Base-by-base conservation (phyloP, 352 stramenopile species). In the Poterioochromonas sp. region DNA sequence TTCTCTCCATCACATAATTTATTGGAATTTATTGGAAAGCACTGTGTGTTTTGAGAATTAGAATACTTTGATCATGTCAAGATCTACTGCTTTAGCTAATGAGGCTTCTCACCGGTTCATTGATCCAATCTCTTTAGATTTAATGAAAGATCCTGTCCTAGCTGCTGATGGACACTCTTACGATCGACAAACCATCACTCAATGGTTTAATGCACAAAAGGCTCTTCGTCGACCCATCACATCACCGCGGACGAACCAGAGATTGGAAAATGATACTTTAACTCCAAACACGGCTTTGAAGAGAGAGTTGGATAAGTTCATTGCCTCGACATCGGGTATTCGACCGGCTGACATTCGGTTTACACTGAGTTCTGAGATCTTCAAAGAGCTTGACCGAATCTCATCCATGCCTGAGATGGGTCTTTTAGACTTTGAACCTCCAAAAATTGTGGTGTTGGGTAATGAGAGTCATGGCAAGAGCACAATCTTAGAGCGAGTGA, bases 381-480 rank as follows among this genome's bases (percentile, higher is more conserved):
- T 58, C 47, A 58, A 15, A 15, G 47, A 58, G 26, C 47, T 58
- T 58, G 47, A 58, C 47, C 47, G 47, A 26, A 26, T 58, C 15
- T 26, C 26, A 26, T 26, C 15, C 47, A 15, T 58, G 15, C 47
- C 47, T 26, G 26, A 15, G 47, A 58, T 58, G 15, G 47, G 26
- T 26, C 15, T 26, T 58, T 26, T 58, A 15, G 26, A 58, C 47
- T 26, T 58, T 26, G 26, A 58, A 58, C 15, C 26, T 26, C 15
- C 47, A 26, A 15, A 58, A 58, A 26, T 68, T 5, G 58, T 68
- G 15, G 58, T 40, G 29, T 20, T 68, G 58, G 58, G 58, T 68
- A 68, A 39, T 11, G 58, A 68, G 58, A 68, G 29, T 68, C 29
- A 15, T 40, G 58, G 58, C 58, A 68, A 68, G 29, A 68, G 58